Base-by-base conservation (phyloP, 2,329 filamentous ascomycete genomes). In the Fonsecaea erecta region DNA sequence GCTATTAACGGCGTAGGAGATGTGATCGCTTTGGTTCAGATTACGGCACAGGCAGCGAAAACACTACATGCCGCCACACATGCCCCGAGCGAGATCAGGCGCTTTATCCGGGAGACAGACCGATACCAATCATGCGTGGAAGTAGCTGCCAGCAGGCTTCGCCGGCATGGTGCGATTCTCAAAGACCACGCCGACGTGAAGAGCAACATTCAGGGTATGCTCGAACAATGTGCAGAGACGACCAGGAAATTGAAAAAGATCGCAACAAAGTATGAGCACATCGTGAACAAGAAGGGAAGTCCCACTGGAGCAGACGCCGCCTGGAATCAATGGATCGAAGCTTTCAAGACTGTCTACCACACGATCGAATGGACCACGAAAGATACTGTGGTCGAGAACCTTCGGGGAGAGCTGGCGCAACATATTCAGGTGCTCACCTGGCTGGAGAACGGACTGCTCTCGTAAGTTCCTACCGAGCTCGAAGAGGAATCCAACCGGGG, bases 1-100 rank as follows among this genome's bases (percentile, higher is more conserved):
- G 59, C 59, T 61, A 30, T 63, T 35, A 63, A 63, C 40, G 61
- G 61, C 18, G 43, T 63, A 24, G 61, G 61, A 63, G 61, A 63
- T 63, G 54, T 63, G 18, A 52, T 63, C 18, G 61, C 54, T 32
- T 21, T 63, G 12, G 46, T 63, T 18, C 61, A 63, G 18, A 18
- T 63, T 18, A 63, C 53, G 8, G 34, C 54, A 28, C 43, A 57
- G 21, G 40, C 32, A 12, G 53, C 40, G n/a, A 63, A 52, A 43
- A 63, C 46, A 43, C 46, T 63, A 1, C 53, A 58, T 34, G 61
- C 34, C 14, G 61, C 61, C 12, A 59, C n/a, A 34, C 32, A 59
- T 37, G 61, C 61, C 6, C 61, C 61, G 18, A 32, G 34, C 26
- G 61, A 63, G 52, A 37, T 63, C 46, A 52, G 24, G 26, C 43